Percentiles rank a stretch among this genome's conserved stretches.
Evolutionary conservation across 768 basidiomycete species (phyloP).

Genomic region (Galerina sulciceps): DNA sequence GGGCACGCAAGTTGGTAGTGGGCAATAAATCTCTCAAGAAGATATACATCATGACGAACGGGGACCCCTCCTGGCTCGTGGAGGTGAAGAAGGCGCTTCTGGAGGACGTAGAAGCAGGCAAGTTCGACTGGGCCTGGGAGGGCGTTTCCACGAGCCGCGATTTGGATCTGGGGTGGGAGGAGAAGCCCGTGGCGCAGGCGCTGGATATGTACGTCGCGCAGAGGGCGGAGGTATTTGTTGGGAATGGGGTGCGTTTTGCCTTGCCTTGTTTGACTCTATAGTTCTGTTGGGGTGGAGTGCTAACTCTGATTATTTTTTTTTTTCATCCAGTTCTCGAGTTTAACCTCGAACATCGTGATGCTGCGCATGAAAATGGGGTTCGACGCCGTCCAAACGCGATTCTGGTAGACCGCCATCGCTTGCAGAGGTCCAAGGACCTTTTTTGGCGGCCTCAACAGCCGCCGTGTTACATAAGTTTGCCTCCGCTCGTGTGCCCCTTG

Average conservation of each 20-base stretch:
- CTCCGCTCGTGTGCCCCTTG: no score
- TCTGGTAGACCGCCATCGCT: constrained; percentile 26
- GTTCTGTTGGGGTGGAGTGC: neutral
- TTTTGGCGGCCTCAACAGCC: no score
- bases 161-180: constrained; percentile 54
- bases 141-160: constrained; percentile 59
- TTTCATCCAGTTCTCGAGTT: constrained; percentile 39
- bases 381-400: constrained; percentile 31
- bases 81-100: constrained; percentile 28
- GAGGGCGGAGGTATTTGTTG: constrained; percentile 66
- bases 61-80: constrained; percentile 48
- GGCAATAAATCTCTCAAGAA: constrained; percentile 35
- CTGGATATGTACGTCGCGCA: constrained; percentile 73
- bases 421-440: no score
- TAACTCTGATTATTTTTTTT: neutral
- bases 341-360: constrained; percentile 39
- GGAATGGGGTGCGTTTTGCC: constrained; percentile 65
- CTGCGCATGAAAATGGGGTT: constrained; percentile 34
- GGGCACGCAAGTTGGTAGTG: neutral
- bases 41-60: constrained; percentile 73
- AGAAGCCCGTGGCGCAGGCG: constrained; percentile 58
- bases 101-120: constrained; percentile 12
- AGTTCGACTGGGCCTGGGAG: constrained; percentile 43
- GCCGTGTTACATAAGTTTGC: no score
- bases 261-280: neutral